Evolutionary conservation across 2,329 filamentous ascomycete genomes (phyloP).

Genomic region (Diaporthe batatas): DNA sequence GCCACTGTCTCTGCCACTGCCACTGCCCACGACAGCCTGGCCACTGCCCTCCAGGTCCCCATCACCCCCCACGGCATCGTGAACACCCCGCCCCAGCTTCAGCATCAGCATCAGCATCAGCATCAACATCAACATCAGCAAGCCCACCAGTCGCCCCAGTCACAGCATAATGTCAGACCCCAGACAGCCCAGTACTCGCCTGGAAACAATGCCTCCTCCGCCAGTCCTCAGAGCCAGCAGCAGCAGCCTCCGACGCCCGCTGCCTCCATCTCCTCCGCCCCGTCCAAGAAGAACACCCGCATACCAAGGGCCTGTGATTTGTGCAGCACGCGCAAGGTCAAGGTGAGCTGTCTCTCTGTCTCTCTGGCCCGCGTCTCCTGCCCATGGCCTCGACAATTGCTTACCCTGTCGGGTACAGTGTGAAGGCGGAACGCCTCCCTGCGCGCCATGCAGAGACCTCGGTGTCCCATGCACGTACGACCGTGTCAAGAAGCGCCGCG

Average conservation of each 20-base stretch:
- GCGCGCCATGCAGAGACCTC: constrained; percentile 68
- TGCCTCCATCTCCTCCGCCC: constrained; percentile 6
- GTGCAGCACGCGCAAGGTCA: constrained; percentile 73
- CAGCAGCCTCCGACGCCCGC: constrained; percentile 35
- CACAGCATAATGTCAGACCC: constrained; percentile 11
- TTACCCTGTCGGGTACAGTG: constrained; percentile 53
- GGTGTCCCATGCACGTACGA: constrained; percentile 70
- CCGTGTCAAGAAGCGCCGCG: constrained; percentile 69
- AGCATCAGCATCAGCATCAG: constrained; percentile 40
- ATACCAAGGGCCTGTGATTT: constrained; percentile 72
- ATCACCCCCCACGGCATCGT: constrained; percentile 39
- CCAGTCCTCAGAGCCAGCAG: constrained; percentile 35
- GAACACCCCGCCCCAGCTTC: constrained; percentile 36
- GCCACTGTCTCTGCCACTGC: too few species aligned
- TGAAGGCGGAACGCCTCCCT: constrained; percentile 68
- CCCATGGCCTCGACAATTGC: constrained; percentile 19
- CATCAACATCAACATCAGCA: constrained; percentile 40
- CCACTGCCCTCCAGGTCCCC: constrained; percentile 24
- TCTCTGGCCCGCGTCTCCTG: not conserved
- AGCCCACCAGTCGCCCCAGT: constrained; percentile 9
- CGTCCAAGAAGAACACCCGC: constrained; percentile 63
- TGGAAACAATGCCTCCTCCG: constrained; percentile 18
- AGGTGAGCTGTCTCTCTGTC: constrained; percentile 51
- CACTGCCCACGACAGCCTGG: constrained; percentile 29
- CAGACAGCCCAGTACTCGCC: constrained; percentile 30